Conservation (phyloP, 1,139 yeast genomes). For the Scheffersomyces segobiensis region DNA sequence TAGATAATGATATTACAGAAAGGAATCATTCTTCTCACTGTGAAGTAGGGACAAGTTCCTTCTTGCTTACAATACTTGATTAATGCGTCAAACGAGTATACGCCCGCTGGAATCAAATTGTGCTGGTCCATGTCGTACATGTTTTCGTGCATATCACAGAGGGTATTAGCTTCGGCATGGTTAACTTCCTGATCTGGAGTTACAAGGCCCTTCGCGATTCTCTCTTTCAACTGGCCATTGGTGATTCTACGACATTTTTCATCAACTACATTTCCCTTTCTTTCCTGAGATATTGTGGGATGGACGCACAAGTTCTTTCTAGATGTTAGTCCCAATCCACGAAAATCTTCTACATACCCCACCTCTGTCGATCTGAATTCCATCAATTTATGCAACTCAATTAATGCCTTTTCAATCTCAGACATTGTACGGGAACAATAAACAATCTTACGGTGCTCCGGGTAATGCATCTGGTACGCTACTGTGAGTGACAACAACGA, state of each 20-base stretch:
- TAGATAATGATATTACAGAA: conserved; percentile 92
- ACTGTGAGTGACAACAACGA: conserved; percentile 87
- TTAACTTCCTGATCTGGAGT: conserved; percentile 52
- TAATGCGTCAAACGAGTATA: conserved; percentile 86
- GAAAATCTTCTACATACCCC: conserved; percentile 81
- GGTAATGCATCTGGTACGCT: conserved; percentile 93
- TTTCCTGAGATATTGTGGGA: conserved; percentile 82
- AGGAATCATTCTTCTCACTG: conserved; percentile 97
- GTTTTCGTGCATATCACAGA: conserved; percentile 90
- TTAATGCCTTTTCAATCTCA: conserved; percentile 94
- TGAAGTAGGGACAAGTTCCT: conserved; percentile 92
- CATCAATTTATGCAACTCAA: conserved; percentile 90
- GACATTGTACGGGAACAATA: conserved; percentile 99
- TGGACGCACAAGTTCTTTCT: conserved; percentile 93
- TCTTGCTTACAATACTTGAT: conserved; percentile 72
- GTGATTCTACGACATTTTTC: conserved; percentile 95
- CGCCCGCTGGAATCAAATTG: conserved; percentile 87
- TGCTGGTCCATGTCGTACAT: conserved; percentile 84
- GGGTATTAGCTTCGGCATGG: conserved; percentile 30
- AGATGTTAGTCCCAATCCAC: conserved; percentile 91
- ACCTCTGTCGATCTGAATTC: conserved; percentile 77
- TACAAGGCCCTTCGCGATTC: conserved; percentile 57
- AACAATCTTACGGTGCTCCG: conserved; percentile 90
- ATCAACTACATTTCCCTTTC: conserved; percentile 93
- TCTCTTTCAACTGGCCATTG: conserved; percentile 79